Evolutionary conservation across 257 asterid species (phyloP).

Genomic region (Coffea canephora): DNA sequence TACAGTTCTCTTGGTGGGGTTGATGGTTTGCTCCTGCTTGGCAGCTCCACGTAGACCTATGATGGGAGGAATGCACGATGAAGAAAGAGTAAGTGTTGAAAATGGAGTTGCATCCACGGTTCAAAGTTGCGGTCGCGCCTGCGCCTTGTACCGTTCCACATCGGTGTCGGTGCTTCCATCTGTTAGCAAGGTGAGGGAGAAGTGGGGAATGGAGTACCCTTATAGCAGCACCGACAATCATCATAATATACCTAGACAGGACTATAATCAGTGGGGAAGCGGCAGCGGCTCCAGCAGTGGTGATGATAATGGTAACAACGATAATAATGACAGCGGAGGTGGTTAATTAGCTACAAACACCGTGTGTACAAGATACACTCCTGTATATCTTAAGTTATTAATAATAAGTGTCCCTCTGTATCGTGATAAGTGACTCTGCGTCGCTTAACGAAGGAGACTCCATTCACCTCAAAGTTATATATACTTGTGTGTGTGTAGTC

Average conservation of each 20-base stretch:
- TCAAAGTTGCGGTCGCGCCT: too few relatives aligned
- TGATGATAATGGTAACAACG: constrained; percentile 16
- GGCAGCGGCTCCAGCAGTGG: constrained; percentile 23
- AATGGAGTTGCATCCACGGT: not conserved
- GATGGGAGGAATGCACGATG: not conserved
- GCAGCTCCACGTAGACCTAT: constrained; percentile 1
- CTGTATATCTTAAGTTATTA: too few relatives aligned
- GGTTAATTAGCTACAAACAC: constrained; percentile 7
- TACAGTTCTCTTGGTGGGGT: not conserved
- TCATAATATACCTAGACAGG: constrained; percentile 55
- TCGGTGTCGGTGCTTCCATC: not conserved
- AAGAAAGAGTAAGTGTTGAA: not conserved
- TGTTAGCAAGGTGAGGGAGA: not conserved
- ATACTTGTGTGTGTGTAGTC: not conserved
- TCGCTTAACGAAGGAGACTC: not conserved
- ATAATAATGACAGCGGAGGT: constrained; percentile 25
- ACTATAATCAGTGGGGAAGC: constrained; percentile 49
- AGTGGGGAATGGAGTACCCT: not conserved
- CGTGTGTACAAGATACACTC: not conserved
- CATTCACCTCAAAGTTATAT: not conserved
- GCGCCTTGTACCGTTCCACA: too few relatives aligned
- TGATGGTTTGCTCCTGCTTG: constrained; percentile 3
- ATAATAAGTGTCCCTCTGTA: not conserved
- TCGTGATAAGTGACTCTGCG: not conserved
- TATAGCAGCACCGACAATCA: constrained; percentile 47